phyloP scores from a whole-genome alignment of 305 asterid species.

The Rubia tinctorum region DNA sequence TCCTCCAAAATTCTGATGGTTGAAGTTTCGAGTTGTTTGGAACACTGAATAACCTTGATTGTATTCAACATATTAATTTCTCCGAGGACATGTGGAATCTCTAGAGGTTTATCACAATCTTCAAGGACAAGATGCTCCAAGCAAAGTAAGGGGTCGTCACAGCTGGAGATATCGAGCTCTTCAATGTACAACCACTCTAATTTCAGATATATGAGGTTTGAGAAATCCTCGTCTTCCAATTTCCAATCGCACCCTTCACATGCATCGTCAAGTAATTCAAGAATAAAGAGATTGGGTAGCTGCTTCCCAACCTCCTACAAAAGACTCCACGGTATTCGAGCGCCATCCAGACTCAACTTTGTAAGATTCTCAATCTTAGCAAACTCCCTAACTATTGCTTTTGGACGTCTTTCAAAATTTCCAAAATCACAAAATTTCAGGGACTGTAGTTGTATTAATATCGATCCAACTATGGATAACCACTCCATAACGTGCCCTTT shows the following conservation, averaged over 20 bases:
- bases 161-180: neutral
- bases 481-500: rapidly evolving
- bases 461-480: neutral
- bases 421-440: neutral
- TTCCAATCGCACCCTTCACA: neutral
- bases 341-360: neutral
- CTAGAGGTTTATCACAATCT: neutral
- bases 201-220: conserved; percentile 3
- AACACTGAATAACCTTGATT: neutral
- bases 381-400: neutral
- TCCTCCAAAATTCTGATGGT: conserved; percentile 13
- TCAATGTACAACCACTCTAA: neutral
- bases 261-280: neutral
- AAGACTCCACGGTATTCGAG: neutral
- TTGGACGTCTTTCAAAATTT: neutral
- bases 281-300: conserved; percentile 12
- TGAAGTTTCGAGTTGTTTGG: neutral
- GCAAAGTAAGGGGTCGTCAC: conserved; percentile 7
- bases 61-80: neutral
- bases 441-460: neutral
- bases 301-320: neutral
- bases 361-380: conserved; percentile 2
- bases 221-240: neutral
- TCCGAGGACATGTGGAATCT: neutral
- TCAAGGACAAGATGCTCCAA: conserved; percentile 11